phyloP scores from a whole-genome alignment of 2,329 filamentous ascomycete genomes.

The Fusarium beomiforme region DNA sequence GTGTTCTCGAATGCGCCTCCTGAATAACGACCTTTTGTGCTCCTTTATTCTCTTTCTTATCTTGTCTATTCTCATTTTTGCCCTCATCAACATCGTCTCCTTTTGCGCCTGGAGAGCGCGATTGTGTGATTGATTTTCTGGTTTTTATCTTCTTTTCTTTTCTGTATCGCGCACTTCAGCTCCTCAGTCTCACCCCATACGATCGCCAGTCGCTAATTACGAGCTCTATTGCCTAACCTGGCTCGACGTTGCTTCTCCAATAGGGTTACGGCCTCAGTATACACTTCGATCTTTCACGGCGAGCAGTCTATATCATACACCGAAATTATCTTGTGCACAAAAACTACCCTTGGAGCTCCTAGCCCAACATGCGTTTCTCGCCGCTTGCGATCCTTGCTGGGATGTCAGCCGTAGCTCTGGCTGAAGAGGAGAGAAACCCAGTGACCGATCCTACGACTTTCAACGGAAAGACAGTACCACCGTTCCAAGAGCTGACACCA shows the following conservation, averaged over 20 bases:
- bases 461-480: conserved; percentile 73
- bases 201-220: conserved; percentile 34
- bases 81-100: conserved; percentile 23
- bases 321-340: background rate
- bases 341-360: conserved; percentile 8
- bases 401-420: conserved; percentile 47
- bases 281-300: background rate
- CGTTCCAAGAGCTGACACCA: conserved; percentile 68
- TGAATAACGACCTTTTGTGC: conserved; percentile 22
- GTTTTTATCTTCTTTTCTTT: conserved; percentile 10
- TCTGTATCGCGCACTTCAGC: conserved; percentile 16
- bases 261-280: background rate
- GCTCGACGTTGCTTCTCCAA: conserved; percentile 7
- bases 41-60: conserved; percentile 12
- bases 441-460: conserved; percentile 64
- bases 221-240: conserved; percentile 11
- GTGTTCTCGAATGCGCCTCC: conserved; percentile 39
- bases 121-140: conserved; percentile 23
- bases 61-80: conserved; percentile 18
- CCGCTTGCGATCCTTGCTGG: conserved; percentile 59
- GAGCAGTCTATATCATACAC: background rate
- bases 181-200: conserved; percentile 7
- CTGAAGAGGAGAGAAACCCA: conserved; percentile 49
- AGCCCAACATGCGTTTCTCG: conserved; percentile 47
- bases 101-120: conserved; percentile 36